phyloP scores from a whole-genome alignment of 306 rosid genomes.

The Quercus bicolor region DNA sequence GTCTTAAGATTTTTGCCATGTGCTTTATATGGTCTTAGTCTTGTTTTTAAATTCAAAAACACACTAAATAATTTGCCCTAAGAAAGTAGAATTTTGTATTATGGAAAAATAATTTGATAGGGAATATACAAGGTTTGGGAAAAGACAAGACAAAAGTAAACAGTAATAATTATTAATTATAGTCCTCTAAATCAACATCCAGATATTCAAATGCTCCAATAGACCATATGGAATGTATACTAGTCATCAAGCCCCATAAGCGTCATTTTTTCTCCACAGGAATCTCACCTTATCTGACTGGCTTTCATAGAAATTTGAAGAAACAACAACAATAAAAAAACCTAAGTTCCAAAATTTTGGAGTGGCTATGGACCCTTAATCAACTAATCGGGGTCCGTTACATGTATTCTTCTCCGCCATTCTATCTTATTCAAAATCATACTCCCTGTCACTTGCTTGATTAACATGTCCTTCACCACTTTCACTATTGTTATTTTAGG shows the following conservation, averaged over 20 bases:
- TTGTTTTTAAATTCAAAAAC: not conserved
- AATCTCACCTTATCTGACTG: not conserved
- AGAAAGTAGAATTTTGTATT: not conserved
- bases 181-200: not conserved
- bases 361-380: too few species aligned
- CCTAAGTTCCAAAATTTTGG: too few species aligned
- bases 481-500: too few species aligned
- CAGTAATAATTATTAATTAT: too few species aligned
- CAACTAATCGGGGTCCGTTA: too few species aligned
- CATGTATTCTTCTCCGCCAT: too few species aligned
- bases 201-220: not conserved
- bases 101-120: too few species aligned
- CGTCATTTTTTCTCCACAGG: not conserved
- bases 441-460: too few species aligned
- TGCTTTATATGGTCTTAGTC: not conserved
- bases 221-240: not conserved
- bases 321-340: not conserved
- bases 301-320: not conserved
- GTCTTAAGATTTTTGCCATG: not conserved
- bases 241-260: not conserved
- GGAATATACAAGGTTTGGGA: too few species aligned
- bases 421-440: too few species aligned
- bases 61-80: not conserved
- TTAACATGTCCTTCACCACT: too few species aligned
- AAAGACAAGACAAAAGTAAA: too few species aligned